These are phyloP conservation scores for Metschnikowia peoriensis DNA, from an alignment of 805 yeast genomes.

Conservation along the genomic window DNA sequence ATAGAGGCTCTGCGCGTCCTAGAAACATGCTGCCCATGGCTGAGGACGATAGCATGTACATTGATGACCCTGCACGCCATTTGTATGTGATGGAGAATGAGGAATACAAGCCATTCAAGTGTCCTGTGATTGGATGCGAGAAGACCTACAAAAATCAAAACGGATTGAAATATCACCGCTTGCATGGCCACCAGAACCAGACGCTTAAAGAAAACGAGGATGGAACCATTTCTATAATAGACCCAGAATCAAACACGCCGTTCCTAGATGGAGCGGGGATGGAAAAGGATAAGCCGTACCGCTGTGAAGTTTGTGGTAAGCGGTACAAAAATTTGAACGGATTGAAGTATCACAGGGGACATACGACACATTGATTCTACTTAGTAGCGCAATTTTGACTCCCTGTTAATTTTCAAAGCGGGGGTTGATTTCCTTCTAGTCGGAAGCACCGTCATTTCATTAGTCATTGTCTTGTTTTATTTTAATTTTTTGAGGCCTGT, in stretches of 20 bases:
- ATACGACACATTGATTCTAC: conserved; percentile 75
- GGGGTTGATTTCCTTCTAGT: not conserved
- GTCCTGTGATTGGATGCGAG: conserved; percentile 98
- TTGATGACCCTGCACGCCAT: conserved; percentile 96
- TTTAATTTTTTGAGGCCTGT: not conserved
- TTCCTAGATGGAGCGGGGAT: conserved; percentile 90
- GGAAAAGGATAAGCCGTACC: conserved; percentile 97
- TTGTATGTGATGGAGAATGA: conserved; percentile 88
- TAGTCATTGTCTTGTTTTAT: not conserved
- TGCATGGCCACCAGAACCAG: conserved; percentile 97
- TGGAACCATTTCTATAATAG: conserved; percentile 88
- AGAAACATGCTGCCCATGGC: conserved; percentile 32
- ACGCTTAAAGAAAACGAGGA: conserved; percentile 86
- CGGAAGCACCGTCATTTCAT: not conserved
- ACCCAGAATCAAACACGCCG: conserved; percentile 86
- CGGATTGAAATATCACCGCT: conserved; percentile 91
- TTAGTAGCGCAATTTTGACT: not conserved
- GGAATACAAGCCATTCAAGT: conserved; percentile 91
- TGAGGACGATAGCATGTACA: conserved; percentile 62
- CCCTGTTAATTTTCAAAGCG: not conserved
- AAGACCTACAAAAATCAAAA: conserved; percentile 97
- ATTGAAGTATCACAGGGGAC: conserved; percentile 94
- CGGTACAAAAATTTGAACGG: conserved; percentile 96
- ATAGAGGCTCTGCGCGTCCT: conserved; percentile 2
- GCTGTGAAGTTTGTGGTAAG: conserved; percentile 98